A percentile compares a stretch with the other conserved stretches of the same genome.
Evolutionary conservation across 2,329 filamentous ascomycete species (phyloP).

Genomic region (Colletotrichum ledebouriae): DNA sequence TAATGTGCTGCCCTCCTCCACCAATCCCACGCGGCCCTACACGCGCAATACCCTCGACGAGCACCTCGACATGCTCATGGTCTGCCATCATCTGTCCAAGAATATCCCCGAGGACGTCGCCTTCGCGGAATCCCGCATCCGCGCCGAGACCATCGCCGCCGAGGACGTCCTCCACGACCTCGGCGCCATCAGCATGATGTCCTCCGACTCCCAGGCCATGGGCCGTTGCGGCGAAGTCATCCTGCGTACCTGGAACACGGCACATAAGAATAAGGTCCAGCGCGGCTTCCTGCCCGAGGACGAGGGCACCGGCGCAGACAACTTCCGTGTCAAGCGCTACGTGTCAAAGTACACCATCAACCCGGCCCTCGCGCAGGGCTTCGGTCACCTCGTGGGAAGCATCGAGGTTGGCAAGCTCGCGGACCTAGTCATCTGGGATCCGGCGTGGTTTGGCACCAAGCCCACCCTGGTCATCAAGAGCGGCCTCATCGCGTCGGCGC

Average conservation of each 20-base stretch:
- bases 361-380: conserved; percentile 90
- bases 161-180: conserved; percentile 96
- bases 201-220: conserved; percentile 95
- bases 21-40: conserved; percentile 92
- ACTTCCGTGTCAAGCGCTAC: conserved; percentile 92
- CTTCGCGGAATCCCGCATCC: conserved; percentile 94
- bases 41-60: conserved; percentile 95
- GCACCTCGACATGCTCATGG: conserved; percentile 98
- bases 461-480: conserved; percentile 86
- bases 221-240: conserved; percentile 95
- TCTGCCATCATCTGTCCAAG: conserved; percentile 93
- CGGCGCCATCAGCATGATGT: conserved; percentile 98
- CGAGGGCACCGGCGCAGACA: conserved; percentile 83
- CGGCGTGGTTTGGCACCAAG: conserved; percentile 88
- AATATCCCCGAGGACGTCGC: conserved; percentile 96
- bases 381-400: conserved; percentile 87
- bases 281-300: conserved; percentile 84
- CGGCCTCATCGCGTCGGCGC: conserved; percentile 83
- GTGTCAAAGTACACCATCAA: conserved; percentile 98
- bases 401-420: conserved; percentile 91
- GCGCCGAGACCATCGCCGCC: conserved; percentile 94
- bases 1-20: conserved; percentile 91
- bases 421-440: conserved; percentile 89
- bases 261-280: conserved; percentile 95
- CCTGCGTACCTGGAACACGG: conserved; percentile 94